Percentiles rank a stretch among this genome's conserved stretches.
phyloP scores from a whole-genome alignment of 805 yeast species.

The Schizosaccharomyces octosporus region DNA sequence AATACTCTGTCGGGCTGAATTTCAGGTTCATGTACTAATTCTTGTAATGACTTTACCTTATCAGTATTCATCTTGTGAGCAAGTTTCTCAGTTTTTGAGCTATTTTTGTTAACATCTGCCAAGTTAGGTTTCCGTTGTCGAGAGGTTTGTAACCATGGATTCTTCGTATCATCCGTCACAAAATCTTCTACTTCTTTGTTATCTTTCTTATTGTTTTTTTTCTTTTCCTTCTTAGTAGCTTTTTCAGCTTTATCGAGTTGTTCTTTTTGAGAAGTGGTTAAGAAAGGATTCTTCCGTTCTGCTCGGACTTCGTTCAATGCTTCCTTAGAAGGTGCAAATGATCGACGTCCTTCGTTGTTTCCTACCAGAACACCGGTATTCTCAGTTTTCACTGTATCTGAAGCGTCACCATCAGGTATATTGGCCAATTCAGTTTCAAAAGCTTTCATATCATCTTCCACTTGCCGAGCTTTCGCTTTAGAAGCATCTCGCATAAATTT shows the following conservation, averaged over 20 bases:
- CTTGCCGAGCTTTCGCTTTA: slow-evolving; percentile 18
- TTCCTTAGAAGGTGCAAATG: not conserved
- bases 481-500: slow-evolving; percentile 88
- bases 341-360: not conserved
- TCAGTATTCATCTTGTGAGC: not conserved
- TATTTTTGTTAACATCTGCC: not conserved
- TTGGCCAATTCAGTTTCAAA: slow-evolving; percentile 5
- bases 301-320: not conserved
- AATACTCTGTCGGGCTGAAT: not conserved
- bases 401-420: slow-evolving; percentile 3
- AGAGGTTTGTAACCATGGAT: not conserved
- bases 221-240: not conserved
- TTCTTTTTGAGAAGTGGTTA: not conserved
- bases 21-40: not conserved
- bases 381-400: slow-evolving; percentile 3
- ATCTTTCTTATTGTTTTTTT: not conserved
- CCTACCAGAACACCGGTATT: not conserved
- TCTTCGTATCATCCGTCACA: not conserved
- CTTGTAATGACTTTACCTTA: not conserved
- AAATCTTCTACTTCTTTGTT: not conserved
- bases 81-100: not conserved
- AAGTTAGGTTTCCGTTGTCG: not conserved
- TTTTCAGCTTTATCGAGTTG: not conserved
- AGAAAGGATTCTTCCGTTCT: not conserved
- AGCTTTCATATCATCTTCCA: slow-evolving; percentile 4